phyloP scores from a whole-genome alignment of 2,329 filamentous ascomycete species.

The Monosporascus ibericus region DNA sequence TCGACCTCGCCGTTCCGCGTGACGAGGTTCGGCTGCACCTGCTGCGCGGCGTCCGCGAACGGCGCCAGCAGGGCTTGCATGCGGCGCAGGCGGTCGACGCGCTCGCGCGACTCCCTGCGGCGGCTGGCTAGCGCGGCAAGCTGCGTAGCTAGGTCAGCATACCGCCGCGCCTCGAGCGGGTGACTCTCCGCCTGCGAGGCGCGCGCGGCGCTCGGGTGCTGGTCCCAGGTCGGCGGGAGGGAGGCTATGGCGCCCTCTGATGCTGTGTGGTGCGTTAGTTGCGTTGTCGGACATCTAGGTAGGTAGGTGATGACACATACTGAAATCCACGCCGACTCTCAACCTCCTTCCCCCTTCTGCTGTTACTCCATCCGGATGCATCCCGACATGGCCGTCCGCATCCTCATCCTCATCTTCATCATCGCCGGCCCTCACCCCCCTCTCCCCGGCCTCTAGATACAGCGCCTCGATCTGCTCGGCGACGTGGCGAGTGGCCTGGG shows the following conservation, averaged over 20 bases:
- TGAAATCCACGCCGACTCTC: slow-evolving; percentile 17
- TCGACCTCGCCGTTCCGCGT: slow-evolving; percentile 60
- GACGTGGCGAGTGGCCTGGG: slow-evolving; percentile 63
- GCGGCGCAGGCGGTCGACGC: slow-evolving; percentile 40
- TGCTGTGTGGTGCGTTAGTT: slow-evolving; percentile 23
- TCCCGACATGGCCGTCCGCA: slow-evolving; percentile 19
- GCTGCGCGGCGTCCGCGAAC: slow-evolving; percentile 27
- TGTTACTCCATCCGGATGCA: slow-evolving; percentile 20
- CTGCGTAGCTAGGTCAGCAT: slow-evolving; percentile 41
- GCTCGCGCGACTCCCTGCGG: slow-evolving; percentile 32
- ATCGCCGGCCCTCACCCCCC: slow-evolving; percentile 23
- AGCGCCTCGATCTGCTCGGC: slow-evolving; percentile 66
- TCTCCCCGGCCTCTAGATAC: slow-evolving; percentile 47
- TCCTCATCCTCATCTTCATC: slow-evolving; percentile 33
- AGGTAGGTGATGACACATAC: slow-evolving; percentile 7
- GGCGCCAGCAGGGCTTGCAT: slow-evolving; percentile 48
- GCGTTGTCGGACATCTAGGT: background rate
- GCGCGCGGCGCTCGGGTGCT: slow-evolving; percentile 14
- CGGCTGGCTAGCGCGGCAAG: slow-evolving; percentile 45
- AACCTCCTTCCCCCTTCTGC: slow-evolving; percentile 24
- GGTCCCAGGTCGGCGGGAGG: slow-evolving; percentile 42
- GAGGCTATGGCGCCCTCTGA: slow-evolving; percentile 36
- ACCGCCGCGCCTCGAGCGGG: slow-evolving; percentile 44
- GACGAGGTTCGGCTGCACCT: slow-evolving; percentile 60
- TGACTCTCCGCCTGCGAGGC: slow-evolving; percentile 26